Percentiles rank a stretch among this genome's conserved stretches.
phyloP scores from a whole-genome alignment of 2,329 filamentous ascomycete species.

The Hymenoscyphus fructigenus region DNA sequence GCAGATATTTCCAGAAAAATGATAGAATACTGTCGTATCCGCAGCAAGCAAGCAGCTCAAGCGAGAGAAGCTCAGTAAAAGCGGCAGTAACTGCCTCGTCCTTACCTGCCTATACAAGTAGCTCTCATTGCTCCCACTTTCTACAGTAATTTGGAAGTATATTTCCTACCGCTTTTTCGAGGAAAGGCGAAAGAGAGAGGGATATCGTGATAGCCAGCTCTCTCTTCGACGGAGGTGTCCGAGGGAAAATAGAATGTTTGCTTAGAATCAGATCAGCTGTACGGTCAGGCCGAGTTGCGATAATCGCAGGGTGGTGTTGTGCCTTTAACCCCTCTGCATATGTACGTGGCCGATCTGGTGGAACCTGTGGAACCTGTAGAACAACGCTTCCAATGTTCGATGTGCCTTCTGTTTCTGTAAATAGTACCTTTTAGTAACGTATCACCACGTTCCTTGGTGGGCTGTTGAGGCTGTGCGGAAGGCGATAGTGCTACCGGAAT shows the following conservation, averaged over 20 bases:
- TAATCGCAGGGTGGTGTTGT: background rate
- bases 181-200: background rate
- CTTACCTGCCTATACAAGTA: too few relatives aligned
- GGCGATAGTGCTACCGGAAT: background rate
- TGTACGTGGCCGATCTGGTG: background rate
- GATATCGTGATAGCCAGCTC: background rate
- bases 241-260: background rate
- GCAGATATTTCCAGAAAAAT: background rate
- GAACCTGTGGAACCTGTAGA: too few relatives aligned
- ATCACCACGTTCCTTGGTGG: background rate
- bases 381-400: background rate
- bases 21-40: constrained; percentile 1
- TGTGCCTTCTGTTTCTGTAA: background rate
- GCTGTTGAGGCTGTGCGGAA: background rate
- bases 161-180: too few relatives aligned
- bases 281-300: background rate
- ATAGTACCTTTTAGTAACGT: background rate
- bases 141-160: too few relatives aligned
- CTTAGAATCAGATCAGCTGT: background rate
- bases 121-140: too few relatives aligned
- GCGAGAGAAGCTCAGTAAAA: too few relatives aligned
- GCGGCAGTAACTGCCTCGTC: too few relatives aligned
- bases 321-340: background rate
- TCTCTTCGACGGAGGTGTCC: background rate
- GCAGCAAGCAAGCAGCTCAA: background rate